Conservation (phyloP, 805 yeast species). For the Cyberlindnera bimundalis region DNA sequence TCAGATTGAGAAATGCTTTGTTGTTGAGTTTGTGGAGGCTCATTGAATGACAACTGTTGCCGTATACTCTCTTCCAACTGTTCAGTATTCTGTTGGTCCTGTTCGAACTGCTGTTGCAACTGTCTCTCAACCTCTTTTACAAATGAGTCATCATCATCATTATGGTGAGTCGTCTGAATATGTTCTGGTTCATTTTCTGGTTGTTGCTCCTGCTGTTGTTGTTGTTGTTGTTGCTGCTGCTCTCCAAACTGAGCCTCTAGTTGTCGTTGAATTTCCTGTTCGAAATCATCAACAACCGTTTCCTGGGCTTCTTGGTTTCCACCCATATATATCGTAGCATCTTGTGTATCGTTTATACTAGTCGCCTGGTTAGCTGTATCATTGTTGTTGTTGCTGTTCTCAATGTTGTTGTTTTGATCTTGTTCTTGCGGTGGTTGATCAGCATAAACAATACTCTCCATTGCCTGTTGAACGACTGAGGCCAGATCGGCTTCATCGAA, state of each 20-base stretch:
- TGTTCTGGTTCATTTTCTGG: neutral
- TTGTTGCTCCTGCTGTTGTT: neutral
- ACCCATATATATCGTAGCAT: neutral
- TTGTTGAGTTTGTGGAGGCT: neutral
- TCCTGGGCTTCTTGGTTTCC: neutral
- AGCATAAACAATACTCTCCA: slow-evolving; percentile 25
- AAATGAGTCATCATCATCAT: slow-evolving; percentile 25
- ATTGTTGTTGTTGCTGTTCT: neutral
- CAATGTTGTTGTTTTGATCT: slow-evolving; percentile 1
- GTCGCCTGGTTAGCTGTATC: neutral
- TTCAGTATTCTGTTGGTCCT: slow-evolving; percentile 1
- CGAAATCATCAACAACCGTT: slow-evolving; percentile 20
- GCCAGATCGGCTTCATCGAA: slow-evolving; percentile 33
- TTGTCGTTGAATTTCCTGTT: slow-evolving; percentile 25
- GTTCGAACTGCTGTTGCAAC: slow-evolving; percentile 20
- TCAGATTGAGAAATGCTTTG: too few species aligned
- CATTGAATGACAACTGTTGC: neutral
- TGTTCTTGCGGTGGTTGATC: slow-evolving; percentile 2
- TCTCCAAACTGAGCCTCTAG: slow-evolving; percentile 22
- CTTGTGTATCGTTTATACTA: neutral
- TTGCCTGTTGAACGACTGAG: slow-evolving; percentile 39
- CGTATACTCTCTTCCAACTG: slow-evolving; percentile 4
- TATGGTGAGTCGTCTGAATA: neutral
- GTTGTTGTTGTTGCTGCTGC: slow-evolving; percentile 4
- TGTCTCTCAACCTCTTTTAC: slow-evolving; percentile 29